phyloP scores from a whole-genome alignment of 2,329 filamentous ascomycete species.

The Colletotrichum lindemuthianum region DNA sequence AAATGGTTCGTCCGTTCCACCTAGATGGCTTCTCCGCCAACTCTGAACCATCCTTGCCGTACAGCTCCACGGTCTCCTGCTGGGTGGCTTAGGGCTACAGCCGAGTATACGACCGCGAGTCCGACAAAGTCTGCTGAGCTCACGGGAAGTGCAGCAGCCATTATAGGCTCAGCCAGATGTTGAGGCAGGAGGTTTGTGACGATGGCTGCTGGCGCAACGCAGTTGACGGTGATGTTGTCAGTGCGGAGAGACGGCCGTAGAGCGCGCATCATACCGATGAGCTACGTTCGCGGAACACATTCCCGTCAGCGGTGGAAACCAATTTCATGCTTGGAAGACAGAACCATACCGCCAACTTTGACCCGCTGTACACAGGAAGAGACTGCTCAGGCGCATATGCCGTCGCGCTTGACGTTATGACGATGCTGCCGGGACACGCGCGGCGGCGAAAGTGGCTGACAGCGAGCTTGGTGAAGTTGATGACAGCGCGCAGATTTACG shows the following conservation, averaged over 20 bases:
- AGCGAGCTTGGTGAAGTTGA: slow-evolving; percentile 48
- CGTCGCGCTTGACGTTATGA: slow-evolving; percentile 50
- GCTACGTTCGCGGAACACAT: slow-evolving; percentile 22
- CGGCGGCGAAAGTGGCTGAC: slow-evolving; percentile 40
- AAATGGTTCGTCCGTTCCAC: slow-evolving; percentile 49
- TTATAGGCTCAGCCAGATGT: slow-evolving; percentile 45
- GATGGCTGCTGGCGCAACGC: slow-evolving; percentile 49
- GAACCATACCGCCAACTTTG: slow-evolving; percentile 31
- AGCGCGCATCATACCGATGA: slow-evolving; percentile 46
- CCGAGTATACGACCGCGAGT: slow-evolving; percentile 49
- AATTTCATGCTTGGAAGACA: slow-evolving; percentile 37
- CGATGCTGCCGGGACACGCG: slow-evolving; percentile 45
- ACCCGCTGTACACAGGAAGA: slow-evolving; percentile 46
- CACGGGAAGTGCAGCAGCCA: slow-evolving; percentile 44
- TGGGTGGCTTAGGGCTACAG: slow-evolving; percentile 48
- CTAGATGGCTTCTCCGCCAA: neutral
- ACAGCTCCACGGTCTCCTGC: slow-evolving; percentile 44
- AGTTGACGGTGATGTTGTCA: slow-evolving; percentile 50
- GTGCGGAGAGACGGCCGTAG: slow-evolving; percentile 41
- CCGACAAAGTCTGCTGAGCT: slow-evolving; percentile 47
- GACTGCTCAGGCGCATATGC: slow-evolving; percentile 49
- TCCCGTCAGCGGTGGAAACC: neutral
- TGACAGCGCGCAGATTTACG: slow-evolving; percentile 44
- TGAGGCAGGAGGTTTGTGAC: slow-evolving; percentile 44
- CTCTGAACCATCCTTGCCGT: slow-evolving; percentile 46